Base-by-base conservation (phyloP, 2,329 filamentous ascomycete species). In the Pezicula radicicola region DNA sequence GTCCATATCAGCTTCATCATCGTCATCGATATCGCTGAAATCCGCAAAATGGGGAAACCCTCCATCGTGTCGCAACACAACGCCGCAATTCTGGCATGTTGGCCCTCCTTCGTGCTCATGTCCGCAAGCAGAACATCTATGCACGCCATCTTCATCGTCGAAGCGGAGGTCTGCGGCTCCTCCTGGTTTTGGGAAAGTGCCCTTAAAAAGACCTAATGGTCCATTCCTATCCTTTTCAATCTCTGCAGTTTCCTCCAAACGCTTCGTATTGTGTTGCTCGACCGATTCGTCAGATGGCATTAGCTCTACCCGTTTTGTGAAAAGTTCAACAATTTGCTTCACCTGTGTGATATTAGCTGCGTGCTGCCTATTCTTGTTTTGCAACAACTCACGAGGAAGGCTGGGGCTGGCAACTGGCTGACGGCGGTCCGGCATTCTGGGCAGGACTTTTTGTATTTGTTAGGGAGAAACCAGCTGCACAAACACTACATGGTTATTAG, bases 391-490 rank as follows among this genome's bases (percentile, higher is more conserved):
- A 84, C 80, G 40, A 87, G 66, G 63, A 85, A 88, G 39, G 84
- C 82, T 25, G 84, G 85, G 7, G 83, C 80, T 1, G 85, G 85
- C 57, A 80, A 71, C 27, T 78, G 70, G 56, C 73, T 78, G 52
- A 88, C 80, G 35, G 74, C 70, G 3, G 79, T 73, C 54, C 85
- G 78, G 64, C 85, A 89, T 65, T 88, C 84, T 15, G 85, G 85
- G 66, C 85, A 89, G 60, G 84, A 84, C 65, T 84, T 85, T 61
- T 79, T 83, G 41, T 70, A 70, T 63, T 71, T 77, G 60, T 79
- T 61, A 16, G 65, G 63, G 18, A 64, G 51, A 48, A 71, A 69
- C 68, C 61, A 69, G 54, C 59, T 70, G 36, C 66, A 66, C 30
- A 71, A 56, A 53, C 68, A 70, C 62, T 65, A 18, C 18, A 25